Evolutionary conservation across 768 basidiomycete genomes (phyloP).

Genomic region (Pisolithus sp.): DNA sequence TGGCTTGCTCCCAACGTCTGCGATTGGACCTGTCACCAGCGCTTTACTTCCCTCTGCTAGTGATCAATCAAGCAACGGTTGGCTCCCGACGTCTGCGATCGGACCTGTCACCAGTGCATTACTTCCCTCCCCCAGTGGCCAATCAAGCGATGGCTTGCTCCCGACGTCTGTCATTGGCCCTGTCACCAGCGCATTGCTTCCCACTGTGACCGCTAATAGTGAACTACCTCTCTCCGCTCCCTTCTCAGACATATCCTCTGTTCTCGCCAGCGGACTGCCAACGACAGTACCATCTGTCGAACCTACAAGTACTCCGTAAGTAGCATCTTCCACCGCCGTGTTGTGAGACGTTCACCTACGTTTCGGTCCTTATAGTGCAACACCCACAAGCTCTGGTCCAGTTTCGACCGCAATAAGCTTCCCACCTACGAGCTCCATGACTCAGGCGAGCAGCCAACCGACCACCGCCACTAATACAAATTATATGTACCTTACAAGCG

Average conservation of each 20-base stretch:
- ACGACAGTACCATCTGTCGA: not conserved
- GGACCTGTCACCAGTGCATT: not conserved
- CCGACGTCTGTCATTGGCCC: not conserved
- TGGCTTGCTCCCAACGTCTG: not conserved
- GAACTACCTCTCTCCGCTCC: not conserved
- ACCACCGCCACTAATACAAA: slow-evolving; percentile 14
- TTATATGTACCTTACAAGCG: slow-evolving; percentile 30
- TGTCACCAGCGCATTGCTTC: not conserved
- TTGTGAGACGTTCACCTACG: not conserved
- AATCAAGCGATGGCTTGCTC: not conserved
- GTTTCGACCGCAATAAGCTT: slow-evolving; percentile 26
- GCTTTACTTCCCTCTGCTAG: not conserved
- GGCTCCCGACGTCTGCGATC: not conserved
- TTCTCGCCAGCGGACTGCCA: slow-evolving; percentile 2
- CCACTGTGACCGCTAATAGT: not conserved
- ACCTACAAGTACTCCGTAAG: not conserved
- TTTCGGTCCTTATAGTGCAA: not conserved
- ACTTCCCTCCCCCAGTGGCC: not conserved
- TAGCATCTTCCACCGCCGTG: not conserved
- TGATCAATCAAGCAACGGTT: not conserved
- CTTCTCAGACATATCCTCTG: not conserved
- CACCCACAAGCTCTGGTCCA: slow-evolving; percentile 4
- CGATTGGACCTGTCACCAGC: not conserved
- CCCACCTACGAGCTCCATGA: slow-evolving; percentile 14
- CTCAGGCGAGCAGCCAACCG: slow-evolving; percentile 2